Evolutionary conservation across 257 asterid species (phyloP).

Genomic region (Przewalskia tangutica): DNA sequence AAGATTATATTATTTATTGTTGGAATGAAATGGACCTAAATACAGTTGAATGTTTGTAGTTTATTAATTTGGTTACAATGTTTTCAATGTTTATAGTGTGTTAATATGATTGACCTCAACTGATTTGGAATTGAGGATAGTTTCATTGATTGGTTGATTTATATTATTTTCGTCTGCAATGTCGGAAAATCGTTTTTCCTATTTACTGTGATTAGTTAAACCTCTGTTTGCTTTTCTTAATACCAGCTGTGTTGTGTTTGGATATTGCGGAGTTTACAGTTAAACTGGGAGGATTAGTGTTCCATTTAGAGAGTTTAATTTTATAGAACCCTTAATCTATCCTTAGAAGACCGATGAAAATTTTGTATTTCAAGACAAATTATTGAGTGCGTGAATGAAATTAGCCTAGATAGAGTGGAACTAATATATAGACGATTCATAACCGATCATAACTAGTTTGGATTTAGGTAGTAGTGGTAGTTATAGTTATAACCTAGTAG

Average conservation of each 20-base stretch:
- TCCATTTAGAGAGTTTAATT: not conserved
- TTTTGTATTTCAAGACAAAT: not conserved
- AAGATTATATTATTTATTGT: too few species aligned
- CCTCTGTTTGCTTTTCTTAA: not conserved
- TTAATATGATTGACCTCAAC: too few species aligned
- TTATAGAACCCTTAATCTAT: not conserved
- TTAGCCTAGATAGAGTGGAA: not conserved
- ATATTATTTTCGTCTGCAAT: not conserved
- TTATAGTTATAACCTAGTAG: not conserved
- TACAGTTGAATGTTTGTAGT: too few species aligned
- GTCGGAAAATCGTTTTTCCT: not conserved
- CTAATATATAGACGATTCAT: not conserved
- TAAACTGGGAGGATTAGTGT: not conserved
- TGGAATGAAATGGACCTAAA: too few species aligned
- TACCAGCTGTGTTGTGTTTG: not conserved
- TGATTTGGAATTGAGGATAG: too few species aligned
- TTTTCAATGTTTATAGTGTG: too few species aligned
- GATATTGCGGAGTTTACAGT: not conserved
- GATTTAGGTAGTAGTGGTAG: not conserved
- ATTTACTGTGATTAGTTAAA: not conserved
- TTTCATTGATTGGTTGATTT: not conserved
- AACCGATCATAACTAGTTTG: not conserved
- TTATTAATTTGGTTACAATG: too few species aligned
- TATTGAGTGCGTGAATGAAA: not conserved
- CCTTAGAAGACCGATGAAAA: not conserved